Evolutionary conservation across 108 stramenopile species (phyloP), one percentile per base, ranked within the genome.

Genomic region (Nannochloropsis oceanica): DNA sequence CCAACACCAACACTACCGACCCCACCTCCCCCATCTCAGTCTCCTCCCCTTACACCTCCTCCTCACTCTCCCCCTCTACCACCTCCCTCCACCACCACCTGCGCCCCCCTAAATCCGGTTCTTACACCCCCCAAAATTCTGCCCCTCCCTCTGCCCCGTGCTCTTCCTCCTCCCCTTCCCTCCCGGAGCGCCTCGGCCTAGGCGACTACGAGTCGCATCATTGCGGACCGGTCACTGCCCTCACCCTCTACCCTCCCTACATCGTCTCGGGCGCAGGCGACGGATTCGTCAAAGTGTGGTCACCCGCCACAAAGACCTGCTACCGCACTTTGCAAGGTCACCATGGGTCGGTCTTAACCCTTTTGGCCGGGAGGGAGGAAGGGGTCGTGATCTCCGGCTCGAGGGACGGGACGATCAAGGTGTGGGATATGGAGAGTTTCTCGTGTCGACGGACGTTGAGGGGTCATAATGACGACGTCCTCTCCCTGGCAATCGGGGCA

Each of bases 251-350:
- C 2, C 59, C 59, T 73, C 59, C 59, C 81, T 25, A 42, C 27
- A 42, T 85, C 25, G 85, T 43, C 25, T 81, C 80, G 22, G 85
- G 27, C 0, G 44, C 80, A 10, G 81, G 85, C 24, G 85, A 85
- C 81, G 85, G 85, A 42, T 25, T 85, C 80, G 81, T 85, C 80
- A 85, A 85, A 26, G 24, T 85, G 13, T 85, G 85, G 85, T 25
- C 13, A 11, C 81, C 27, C 13, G 81, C 80, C 12, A 18, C 27
- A 20, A 50, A 26, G 13, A 14, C 25, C 81, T 24, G 25, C 26
- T 42, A 81, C 34, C 42, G 27, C 3, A 44, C 81, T 0, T 25
- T 85, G 14, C 14, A 25, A 13, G 85, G 85, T 0, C 85, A 85
- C 81, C 80, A 80, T 25, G 81, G 81, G 12, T 43, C 43, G 20